Evolutionary conservation across 257 asterid genomes (phyloP).

Genomic region (Fraxinus anomala): DNA sequence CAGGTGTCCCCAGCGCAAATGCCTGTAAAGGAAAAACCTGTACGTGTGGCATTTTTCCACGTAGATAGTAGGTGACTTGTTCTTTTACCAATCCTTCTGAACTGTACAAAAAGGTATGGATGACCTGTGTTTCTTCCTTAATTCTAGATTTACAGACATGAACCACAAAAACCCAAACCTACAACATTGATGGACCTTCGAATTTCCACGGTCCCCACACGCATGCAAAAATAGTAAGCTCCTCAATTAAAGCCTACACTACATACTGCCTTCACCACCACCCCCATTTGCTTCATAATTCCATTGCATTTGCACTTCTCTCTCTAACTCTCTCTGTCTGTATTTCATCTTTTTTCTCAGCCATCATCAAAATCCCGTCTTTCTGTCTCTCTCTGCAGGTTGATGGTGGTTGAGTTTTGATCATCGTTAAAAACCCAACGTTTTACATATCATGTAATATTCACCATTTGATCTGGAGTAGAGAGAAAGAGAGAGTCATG

Average conservation of each 20-base stretch:
- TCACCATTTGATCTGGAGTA: neutral
- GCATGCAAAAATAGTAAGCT: slow-evolving; percentile 8
- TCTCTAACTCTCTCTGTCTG: slow-evolving; percentile 6
- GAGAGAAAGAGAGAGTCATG: slow-evolving; percentile 41
- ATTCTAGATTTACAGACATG: slow-evolving; percentile 16
- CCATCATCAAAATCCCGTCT: slow-evolving; percentile 4
- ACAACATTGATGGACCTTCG: neutral
- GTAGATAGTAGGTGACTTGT: neutral
- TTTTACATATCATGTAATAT: neutral
- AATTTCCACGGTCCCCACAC: slow-evolving; percentile 26
- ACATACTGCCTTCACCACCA: neutral
- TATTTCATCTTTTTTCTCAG: neutral
- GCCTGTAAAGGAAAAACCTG: too few species aligned
- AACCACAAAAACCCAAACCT: slow-evolving; percentile 17
- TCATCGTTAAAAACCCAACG: neutral
- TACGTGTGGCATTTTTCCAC: neutral
- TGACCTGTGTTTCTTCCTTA: slow-evolving; percentile 21
- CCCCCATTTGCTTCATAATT: neutral
- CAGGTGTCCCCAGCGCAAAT: too few species aligned
- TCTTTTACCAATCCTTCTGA: neutral
- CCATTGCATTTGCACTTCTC: neutral
- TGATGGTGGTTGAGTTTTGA: slow-evolving; percentile 39
- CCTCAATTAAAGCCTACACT: neutral
- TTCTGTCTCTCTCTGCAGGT: neutral
- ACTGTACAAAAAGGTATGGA: neutral